These are phyloP conservation scores for Hordeum pubiflorum DNA, from an alignment of 202 grass and related monocot species.

Conservation along the genomic window DNA sequence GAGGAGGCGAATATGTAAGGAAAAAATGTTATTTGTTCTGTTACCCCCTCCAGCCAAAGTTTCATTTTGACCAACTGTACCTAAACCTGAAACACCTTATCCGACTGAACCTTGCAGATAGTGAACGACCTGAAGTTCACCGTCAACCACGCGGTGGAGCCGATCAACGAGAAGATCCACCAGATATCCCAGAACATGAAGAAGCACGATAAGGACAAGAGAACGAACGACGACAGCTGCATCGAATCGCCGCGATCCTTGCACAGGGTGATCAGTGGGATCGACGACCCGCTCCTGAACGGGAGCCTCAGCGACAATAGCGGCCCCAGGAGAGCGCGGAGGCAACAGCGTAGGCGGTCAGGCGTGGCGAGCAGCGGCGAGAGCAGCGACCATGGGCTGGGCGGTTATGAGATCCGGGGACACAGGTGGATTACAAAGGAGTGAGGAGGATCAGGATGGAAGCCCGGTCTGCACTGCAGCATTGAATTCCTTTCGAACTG, in stretches of 20 bases:
- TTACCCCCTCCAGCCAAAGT: too few species aligned
- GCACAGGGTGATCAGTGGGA: conserved; percentile 59
- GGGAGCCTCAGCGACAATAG: conserved; percentile 74
- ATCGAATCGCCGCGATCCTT: conserved; percentile 40
- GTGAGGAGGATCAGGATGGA: background rate
- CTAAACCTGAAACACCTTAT: background rate
- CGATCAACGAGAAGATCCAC: conserved; percentile 76
- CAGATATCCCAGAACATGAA: conserved; percentile 86
- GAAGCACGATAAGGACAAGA: conserved; percentile 56
- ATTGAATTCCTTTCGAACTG: background rate
- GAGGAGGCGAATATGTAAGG: conserved; percentile 92
- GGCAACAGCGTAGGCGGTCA: conserved; percentile 52
- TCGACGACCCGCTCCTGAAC: conserved; percentile 75
- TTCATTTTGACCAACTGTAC: background rate
- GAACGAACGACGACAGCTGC: conserved; percentile 64
- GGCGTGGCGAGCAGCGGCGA: conserved; percentile 55
- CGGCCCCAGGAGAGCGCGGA: conserved; percentile 34
- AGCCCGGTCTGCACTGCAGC: background rate
- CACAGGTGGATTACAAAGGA: conserved; percentile 69
- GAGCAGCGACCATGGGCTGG: conserved; percentile 51
- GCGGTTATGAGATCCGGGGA: conserved; percentile 54
- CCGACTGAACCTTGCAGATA: conserved; percentile 44
- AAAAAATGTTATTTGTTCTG: background rate
- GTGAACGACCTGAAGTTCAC: conserved; percentile 98
- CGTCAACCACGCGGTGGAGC: conserved; percentile 76